A percentile compares a stretch with the other conserved stretches of the same genome.
phyloP scores from a whole-genome alignment of 306 rosid genomes.

The Oemleria cerasiformis region DNA sequence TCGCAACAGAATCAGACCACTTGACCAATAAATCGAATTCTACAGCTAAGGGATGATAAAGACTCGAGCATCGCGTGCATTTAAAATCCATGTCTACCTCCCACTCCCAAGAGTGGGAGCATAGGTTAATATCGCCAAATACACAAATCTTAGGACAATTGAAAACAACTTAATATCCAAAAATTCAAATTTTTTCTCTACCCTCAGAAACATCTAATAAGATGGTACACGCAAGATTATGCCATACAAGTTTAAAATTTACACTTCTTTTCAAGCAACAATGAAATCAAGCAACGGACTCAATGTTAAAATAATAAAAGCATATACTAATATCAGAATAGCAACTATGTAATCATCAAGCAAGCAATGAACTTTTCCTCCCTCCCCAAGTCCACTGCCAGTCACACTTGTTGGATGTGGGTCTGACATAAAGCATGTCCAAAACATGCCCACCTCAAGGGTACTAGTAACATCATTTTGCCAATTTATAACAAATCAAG shows the following conservation, averaged over 20 bases:
- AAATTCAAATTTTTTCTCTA: neutral
- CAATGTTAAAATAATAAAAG: neutral
- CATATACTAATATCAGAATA: neutral
- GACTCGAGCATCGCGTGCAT: neutral
- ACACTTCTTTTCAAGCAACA: neutral
- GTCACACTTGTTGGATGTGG: neutral
- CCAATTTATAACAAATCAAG: neutral
- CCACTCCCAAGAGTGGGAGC: neutral
- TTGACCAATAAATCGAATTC: neutral
- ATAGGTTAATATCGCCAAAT: neutral
- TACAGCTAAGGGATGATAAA: neutral
- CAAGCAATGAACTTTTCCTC: no score
- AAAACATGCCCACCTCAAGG: neutral
- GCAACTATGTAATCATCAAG: neutral
- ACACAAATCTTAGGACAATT: neutral
- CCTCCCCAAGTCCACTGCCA: no score
- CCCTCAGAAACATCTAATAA: neutral
- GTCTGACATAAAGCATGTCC: neutral
- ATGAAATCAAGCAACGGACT: neutral
- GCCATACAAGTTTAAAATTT: neutral
- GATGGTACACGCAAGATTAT: neutral
- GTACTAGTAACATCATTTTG: neutral
- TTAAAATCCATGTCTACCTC: neutral
- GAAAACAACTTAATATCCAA: neutral
- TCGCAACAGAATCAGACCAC: conserved; percentile 15